Evolutionary conservation across 1,284 basidiomycete genomes (phyloP).

Genomic region (Ustilago esculenta): DNA sequence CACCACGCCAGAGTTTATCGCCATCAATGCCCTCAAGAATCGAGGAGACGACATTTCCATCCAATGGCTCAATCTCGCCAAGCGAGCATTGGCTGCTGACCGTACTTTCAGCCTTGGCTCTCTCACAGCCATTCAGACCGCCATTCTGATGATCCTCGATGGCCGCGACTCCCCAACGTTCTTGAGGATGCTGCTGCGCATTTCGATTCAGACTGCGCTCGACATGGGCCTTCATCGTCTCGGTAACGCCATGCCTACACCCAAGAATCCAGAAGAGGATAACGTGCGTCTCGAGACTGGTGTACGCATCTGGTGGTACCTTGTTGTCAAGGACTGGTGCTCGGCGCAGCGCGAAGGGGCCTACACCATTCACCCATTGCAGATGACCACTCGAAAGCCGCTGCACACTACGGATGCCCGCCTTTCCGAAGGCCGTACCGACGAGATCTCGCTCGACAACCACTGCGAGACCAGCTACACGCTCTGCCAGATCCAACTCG

Average conservation of each 20-base stretch:
- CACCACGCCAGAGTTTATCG: constrained; percentile 33
- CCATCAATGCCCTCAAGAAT: constrained; percentile 48
- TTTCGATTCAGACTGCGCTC: constrained; percentile 55
- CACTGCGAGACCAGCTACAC: constrained; percentile 50
- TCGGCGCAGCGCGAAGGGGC: constrained; percentile 49
- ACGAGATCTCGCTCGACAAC: constrained; percentile 26
- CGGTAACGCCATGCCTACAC: constrained; percentile 35
- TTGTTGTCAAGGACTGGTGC: constrained; percentile 58
- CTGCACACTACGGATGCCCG: constrained; percentile 50
- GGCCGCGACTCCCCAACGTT: constrained; percentile 42
- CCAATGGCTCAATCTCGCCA: constrained; percentile 47
- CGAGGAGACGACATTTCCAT: constrained; percentile 37
- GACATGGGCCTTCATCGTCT: constrained; percentile 56
- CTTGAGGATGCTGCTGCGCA: constrained; percentile 43
- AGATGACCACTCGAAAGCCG: constrained; percentile 54
- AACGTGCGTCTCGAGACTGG: constrained; percentile 47
- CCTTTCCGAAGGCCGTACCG: constrained; percentile 23
- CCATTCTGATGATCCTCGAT: constrained; percentile 51
- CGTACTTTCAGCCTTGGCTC: constrained; percentile 35
- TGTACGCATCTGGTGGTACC: constrained; percentile 56
- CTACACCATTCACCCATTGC: constrained; percentile 52
- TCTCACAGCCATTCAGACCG: constrained; percentile 49
- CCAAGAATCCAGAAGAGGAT: constrained; percentile 23
- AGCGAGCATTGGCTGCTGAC: constrained; percentile 39
- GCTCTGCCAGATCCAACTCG: constrained; percentile 47